Percentiles rank a stretch among this genome's conserved stretches.
These are phyloP conservation scores for Pichia exigua DNA, from an alignment of 805 yeast species.

Conservation along the genomic window DNA sequence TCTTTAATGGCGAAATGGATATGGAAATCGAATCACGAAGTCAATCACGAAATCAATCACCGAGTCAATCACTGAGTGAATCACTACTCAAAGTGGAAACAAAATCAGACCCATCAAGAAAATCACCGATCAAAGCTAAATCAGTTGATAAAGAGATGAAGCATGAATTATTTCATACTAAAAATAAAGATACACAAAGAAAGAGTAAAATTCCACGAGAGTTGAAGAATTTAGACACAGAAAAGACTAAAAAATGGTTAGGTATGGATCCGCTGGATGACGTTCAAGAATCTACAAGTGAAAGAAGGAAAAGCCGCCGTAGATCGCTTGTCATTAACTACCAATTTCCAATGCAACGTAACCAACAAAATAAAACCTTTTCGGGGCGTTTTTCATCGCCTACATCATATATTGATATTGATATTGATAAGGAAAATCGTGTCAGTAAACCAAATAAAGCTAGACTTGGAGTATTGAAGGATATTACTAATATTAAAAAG, in stretches of 20 bases:
- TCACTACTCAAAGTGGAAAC: background rate
- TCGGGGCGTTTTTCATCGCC: slow-evolving; percentile 30
- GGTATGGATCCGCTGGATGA: slow-evolving; percentile 22
- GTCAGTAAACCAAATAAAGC: background rate
- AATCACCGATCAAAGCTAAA: background rate
- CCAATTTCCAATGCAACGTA: slow-evolving; percentile 51
- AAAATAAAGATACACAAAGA: slow-evolving; percentile 10
- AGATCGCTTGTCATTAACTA: slow-evolving; percentile 52
- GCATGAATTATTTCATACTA: slow-evolving; percentile 11
- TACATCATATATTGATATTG: slow-evolving; percentile 5
- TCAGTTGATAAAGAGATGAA: background rate
- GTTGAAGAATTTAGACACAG: slow-evolving; percentile 32
- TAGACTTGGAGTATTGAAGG: background rate
- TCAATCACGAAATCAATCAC: background rate
- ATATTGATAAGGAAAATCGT: slow-evolving; percentile 13
- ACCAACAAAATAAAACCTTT: slow-evolving; percentile 63
- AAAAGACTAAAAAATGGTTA: slow-evolving; percentile 15
- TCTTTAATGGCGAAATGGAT: background rate
- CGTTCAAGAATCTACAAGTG: slow-evolving; percentile 7
- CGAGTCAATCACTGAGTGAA: no score
- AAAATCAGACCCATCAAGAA: background rate
- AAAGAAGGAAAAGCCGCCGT: slow-evolving; percentile 30
- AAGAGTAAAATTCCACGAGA: slow-evolving; percentile 24
- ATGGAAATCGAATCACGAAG: background rate
- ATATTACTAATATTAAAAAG: slow-evolving; percentile 5